Conservation (phyloP, 2,329 filamentous ascomycete genomes). For the Aspergillus vadensis region DNA sequence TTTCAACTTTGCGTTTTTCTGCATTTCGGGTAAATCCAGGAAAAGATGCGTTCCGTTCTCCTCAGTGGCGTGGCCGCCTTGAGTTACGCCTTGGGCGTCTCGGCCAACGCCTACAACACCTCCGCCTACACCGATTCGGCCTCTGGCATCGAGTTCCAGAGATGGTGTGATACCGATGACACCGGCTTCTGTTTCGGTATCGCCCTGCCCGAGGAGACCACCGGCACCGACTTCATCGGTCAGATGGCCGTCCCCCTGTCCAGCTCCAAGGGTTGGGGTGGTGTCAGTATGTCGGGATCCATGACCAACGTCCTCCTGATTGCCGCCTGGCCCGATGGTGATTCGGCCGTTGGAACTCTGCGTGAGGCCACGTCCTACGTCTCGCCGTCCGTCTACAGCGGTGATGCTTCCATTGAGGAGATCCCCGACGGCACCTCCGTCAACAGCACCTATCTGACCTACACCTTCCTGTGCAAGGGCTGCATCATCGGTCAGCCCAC, state of each 20-base stretch:
- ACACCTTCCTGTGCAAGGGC: constrained; percentile 22
- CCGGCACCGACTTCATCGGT: constrained; percentile 19
- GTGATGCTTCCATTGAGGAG: constrained; percentile 16
- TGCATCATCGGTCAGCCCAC: constrained; percentile 19
- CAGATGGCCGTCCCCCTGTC: constrained; percentile 20
- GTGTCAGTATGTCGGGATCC: constrained; percentile 19
- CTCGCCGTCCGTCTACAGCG: constrained; percentile 16
- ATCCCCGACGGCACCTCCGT: constrained; percentile 19
- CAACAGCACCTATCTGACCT: constrained; percentile 23
- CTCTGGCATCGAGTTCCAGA: constrained; percentile 22
- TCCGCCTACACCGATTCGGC: constrained; percentile 21
- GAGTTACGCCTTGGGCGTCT: constrained; percentile 17
- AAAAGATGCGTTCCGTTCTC: constrained; percentile 17
- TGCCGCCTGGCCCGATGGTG: constrained; percentile 20
- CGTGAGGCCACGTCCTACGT: constrained; percentile 17
- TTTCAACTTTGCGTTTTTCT: constrained; percentile 9
- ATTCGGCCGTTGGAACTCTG: constrained; percentile 15
- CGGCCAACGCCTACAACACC: constrained; percentile 16
- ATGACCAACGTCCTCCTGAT: constrained; percentile 21
- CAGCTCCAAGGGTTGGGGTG: constrained; percentile 22
- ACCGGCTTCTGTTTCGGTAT: constrained; percentile 23
- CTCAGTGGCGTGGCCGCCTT: constrained; percentile 15
- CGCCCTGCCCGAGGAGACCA: constrained; percentile 19
- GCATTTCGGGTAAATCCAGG: constrained; percentile 7
- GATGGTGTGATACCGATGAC: constrained; percentile 19